phyloP scores from a whole-genome alignment of 2,329 filamentous ascomycete species.

The Aspergillus tanneri region DNA sequence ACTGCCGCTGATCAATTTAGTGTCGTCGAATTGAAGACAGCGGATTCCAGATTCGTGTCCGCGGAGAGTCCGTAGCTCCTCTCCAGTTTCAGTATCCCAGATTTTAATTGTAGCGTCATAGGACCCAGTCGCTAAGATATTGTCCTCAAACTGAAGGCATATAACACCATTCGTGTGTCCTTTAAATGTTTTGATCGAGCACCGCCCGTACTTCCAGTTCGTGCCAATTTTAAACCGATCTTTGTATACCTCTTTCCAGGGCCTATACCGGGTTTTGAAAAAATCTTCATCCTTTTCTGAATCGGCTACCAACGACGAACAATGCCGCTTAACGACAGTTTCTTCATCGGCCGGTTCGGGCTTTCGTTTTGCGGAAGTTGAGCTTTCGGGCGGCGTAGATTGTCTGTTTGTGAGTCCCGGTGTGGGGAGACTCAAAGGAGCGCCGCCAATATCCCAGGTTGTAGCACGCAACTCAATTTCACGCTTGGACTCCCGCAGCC shows the following conservation, averaged over 20 bases:
- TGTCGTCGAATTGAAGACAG: conserved; percentile 88
- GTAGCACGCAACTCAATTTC: conserved; percentile 72
- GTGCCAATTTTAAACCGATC: conserved; percentile 93
- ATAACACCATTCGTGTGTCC: conserved; percentile 87
- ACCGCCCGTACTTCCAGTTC: conserved; percentile 96
- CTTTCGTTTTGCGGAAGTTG: conserved; percentile 27
- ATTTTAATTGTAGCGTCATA: conserved; percentile 96
- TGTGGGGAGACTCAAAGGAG: conserved; percentile 41
- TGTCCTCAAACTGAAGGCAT: conserved; percentile 78
- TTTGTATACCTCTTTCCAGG: conserved; percentile 97
- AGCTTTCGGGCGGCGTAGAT: conserved; percentile 6
- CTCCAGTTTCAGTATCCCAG: conserved; percentile 87
- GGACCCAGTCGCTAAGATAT: conserved; percentile 86
- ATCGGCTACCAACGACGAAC: conserved; percentile 24
- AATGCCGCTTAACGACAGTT: conserved; percentile 32
- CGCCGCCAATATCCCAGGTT: conserved; percentile 56
- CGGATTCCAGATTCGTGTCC: conserved; percentile 84
- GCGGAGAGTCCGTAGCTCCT: conserved; percentile 77
- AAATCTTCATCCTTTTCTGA: conserved; percentile 46
- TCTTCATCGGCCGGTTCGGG: conserved; percentile 29
- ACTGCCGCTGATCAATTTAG: conserved; percentile 85
- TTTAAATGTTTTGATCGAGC: conserved; percentile 76
- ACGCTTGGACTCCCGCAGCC: conserved; percentile 80
- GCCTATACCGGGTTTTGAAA: conserved; percentile 57
- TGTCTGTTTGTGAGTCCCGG: not conserved